Evolutionary conservation across 805 yeast genomes (phyloP), one percentile per base, ranked within the genome.

Genomic region (Saturnispora diversa): DNA sequence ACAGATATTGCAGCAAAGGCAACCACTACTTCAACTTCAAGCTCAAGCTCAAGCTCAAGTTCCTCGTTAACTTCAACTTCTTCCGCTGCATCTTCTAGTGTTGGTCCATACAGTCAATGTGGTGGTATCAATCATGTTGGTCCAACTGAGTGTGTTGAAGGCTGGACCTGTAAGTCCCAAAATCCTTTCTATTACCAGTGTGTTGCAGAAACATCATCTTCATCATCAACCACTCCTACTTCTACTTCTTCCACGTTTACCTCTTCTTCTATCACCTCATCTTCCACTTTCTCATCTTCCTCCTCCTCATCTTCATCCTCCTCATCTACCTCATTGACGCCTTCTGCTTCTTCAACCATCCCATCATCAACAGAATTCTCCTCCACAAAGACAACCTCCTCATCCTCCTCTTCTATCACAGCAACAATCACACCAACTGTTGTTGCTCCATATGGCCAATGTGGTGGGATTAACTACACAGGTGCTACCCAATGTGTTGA

Each of bases 141-240:
- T 13, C 40, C 49, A 15, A 47, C 55, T 8, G 35, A 24, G 7
- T 54, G 59, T 48, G 46, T 17, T 8, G 28, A 29, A 5, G 53
- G 50, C 31, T 50, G 50, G 28, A 38, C 39, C 21, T 55, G 59
- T 42, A 31, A 31, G 27, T 41, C 49, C 3, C 44, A 47, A 37
- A 50, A 52, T 37, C 46, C 48, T 17, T 53, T 28, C 46, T 51
- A 52, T 19, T 39, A 44, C 26, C 56, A 52, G 39, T 53, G 57
- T 47, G 35, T 43, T 21, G 16, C 40, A 4, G 52, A 35, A 17
- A 24, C 39, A 19, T 24, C 48, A 16, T 20, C 44, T 3, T 29
- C 46, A 10, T 21, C 41, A 2, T 22, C 44, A 11, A 24, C 43
- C 23, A 21, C 39, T 9, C 7, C 32, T 11, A 3, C 31, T 12